Conservation (phyloP, 1,284 basidiomycete species). For the Wolfiporia cocos region DNA sequence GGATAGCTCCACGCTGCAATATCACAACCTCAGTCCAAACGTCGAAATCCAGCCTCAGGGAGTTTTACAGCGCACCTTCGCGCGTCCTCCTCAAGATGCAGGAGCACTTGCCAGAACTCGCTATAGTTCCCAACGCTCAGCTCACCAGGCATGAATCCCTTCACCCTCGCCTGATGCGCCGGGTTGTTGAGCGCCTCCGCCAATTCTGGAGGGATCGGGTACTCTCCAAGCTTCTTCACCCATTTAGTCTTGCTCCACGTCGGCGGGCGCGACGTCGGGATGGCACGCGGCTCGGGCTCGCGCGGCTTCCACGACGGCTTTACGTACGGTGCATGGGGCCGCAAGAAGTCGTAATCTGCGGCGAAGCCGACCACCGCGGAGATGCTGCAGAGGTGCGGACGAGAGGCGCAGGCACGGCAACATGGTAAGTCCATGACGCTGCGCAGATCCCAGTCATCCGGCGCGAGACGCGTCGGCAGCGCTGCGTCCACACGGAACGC, state of each 20-base stretch:
- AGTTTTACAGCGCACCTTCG: too few species aligned
- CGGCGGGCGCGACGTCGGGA: constrained; percentile 8
- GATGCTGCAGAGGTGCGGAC: too few species aligned
- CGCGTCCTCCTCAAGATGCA: too few species aligned
- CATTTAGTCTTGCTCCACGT: constrained; percentile 4
- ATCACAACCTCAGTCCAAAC: too few species aligned
- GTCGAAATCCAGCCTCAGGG: too few species aligned
- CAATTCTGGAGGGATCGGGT: not conserved
- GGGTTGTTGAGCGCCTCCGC: not conserved
- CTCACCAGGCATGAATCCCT: constrained; percentile 31
- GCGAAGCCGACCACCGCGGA: constrained; percentile 21
- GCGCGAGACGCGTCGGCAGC: too few species aligned
- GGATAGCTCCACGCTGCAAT: too few species aligned
- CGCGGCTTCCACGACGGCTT: constrained; percentile 8
- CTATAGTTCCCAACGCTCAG: constrained; percentile 37
- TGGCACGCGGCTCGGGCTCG: not conserved
- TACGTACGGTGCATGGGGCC: constrained; percentile 22
- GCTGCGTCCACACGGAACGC: too few species aligned
- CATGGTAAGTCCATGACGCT: too few species aligned
- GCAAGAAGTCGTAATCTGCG: constrained; percentile 20
- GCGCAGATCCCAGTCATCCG: too few species aligned
- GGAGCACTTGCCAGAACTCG: too few species aligned
- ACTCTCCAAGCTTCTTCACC: not conserved
- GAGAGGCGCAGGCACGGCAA: too few species aligned
- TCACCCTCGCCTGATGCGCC: constrained; percentile 9